Conservation (phyloP, 2,329 filamentous ascomycete genomes). For the Ceratocystis diversiconidia region DNA sequence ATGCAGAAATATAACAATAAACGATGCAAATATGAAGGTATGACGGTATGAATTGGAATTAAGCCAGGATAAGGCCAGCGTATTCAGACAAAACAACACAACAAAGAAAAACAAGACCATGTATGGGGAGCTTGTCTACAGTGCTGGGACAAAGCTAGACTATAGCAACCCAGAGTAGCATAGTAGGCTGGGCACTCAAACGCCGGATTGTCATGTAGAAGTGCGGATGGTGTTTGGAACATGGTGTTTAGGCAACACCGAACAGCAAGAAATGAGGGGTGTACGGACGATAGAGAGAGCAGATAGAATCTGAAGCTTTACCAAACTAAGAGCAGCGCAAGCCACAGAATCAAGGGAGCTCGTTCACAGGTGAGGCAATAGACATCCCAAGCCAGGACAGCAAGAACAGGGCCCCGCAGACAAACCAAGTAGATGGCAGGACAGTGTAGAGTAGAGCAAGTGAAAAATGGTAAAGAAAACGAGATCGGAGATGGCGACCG, state of each 20-base stretch:
- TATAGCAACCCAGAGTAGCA: background rate
- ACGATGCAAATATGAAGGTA: background rate
- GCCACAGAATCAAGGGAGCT: background rate
- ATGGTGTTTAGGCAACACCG: background rate
- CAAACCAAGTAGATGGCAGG: background rate
- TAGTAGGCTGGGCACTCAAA: background rate
- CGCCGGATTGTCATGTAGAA: background rate
- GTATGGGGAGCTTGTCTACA: background rate
- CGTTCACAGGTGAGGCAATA: background rate
- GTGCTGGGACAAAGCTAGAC: no score
- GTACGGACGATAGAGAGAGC: background rate
- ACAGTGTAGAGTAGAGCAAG: background rate
- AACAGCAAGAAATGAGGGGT: background rate
- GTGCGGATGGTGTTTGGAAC: background rate
- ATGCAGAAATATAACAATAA: background rate
- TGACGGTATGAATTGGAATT: background rate
- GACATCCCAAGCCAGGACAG: background rate
- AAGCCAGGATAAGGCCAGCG: background rate
- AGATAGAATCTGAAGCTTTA: background rate
- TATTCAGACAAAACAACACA: background rate
- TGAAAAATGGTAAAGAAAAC: background rate
- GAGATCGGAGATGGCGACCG: slow-evolving; percentile 17
- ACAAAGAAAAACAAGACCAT: background rate
- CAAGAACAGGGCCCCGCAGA: background rate
- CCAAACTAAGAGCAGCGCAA: background rate